These are phyloP conservation scores for Coemansia javaensis DNA, from an alignment of 192 early-diverging fungal genomes.

Conservation along the genomic window DNA sequence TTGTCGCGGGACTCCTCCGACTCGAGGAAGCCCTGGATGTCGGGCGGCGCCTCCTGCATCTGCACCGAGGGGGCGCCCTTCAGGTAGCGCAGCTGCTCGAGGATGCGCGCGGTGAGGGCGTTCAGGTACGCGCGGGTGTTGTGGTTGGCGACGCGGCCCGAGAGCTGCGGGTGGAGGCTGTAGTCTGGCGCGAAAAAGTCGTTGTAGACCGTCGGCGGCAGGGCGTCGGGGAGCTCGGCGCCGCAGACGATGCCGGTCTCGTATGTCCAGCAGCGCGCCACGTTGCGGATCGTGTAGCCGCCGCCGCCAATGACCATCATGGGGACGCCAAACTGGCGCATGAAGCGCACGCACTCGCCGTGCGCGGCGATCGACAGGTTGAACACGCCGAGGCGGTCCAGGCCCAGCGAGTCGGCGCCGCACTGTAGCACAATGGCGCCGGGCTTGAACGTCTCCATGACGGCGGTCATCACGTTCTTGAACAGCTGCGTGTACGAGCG, in stretches of 20 bases:
- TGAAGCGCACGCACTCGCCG: slow-evolving; percentile 84
- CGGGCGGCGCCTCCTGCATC: slow-evolving; percentile 82
- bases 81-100: slow-evolving; percentile 85
- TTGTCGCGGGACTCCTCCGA: slow-evolving; percentile 22
- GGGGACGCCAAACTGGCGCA: slow-evolving; percentile 88
- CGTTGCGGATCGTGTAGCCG: slow-evolving; percentile 97
- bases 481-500: slow-evolving; percentile 64
- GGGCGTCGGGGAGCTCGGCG: slow-evolving; percentile 63
- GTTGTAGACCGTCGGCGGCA: slow-evolving; percentile 75
- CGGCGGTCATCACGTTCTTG: slow-evolving; percentile 79
- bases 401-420: slow-evolving; percentile 93
- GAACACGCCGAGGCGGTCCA: slow-evolving; percentile 92
- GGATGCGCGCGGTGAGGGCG: slow-evolving; percentile 63
- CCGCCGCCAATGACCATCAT: slow-evolving; percentile 92
- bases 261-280: slow-evolving; percentile 91
- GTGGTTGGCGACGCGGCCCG: slow-evolving; percentile 78
- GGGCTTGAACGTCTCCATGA: slow-evolving; percentile 92
- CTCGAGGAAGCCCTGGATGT: slow-evolving; percentile 50
- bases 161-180: slow-evolving; percentile 80
- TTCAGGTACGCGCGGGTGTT: slow-evolving; percentile 82
- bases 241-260: slow-evolving; percentile 86
- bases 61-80: slow-evolving; percentile 91
- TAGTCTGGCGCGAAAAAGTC: slow-evolving; percentile 89
- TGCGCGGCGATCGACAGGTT: slow-evolving; percentile 91
- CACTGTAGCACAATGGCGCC: slow-evolving; percentile 92